phyloP scores from a whole-genome alignment of 2,329 filamentous ascomycete species.

The Alternaria infectoria region DNA sequence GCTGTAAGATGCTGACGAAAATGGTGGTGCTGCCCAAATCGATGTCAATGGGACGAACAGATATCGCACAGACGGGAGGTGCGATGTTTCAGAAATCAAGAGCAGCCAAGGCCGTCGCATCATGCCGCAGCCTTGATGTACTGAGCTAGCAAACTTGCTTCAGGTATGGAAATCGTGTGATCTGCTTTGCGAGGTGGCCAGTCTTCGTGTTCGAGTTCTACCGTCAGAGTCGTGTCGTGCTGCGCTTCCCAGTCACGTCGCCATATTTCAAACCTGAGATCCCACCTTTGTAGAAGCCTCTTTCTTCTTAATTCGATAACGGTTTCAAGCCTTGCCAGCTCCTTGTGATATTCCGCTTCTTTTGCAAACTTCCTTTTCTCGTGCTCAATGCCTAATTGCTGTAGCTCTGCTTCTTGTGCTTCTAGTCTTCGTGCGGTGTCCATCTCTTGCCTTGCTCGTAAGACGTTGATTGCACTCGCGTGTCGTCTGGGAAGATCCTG shows the following conservation, averaged over 20 bases:
- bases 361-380: constrained; percentile 42
- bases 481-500: constrained; percentile 52
- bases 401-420: constrained; percentile 50
- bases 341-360: constrained; percentile 42
- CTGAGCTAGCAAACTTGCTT: constrained; percentile 29
- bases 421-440: constrained; percentile 44
- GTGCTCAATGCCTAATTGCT: constrained; percentile 42
- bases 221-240: constrained; percentile 25
- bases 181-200: constrained; percentile 35
- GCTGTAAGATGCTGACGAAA: neutral
- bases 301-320: constrained; percentile 41
- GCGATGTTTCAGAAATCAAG: neutral
- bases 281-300: constrained; percentile 46
- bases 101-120: neutral
- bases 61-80: neutral
- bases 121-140: constrained; percentile 21
- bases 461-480: constrained; percentile 54
- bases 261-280: constrained; percentile 50
- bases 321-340: constrained; percentile 43
- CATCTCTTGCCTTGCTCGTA: constrained; percentile 53
- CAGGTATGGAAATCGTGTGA: constrained; percentile 20
- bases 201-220: constrained; percentile 34
- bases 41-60: neutral
- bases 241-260: constrained; percentile 44
- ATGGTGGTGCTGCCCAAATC: neutral